Evolutionary conservation across 2,329 filamentous ascomycete genomes (phyloP).

Genomic region (Talaromyces albobiverticillius): DNA sequence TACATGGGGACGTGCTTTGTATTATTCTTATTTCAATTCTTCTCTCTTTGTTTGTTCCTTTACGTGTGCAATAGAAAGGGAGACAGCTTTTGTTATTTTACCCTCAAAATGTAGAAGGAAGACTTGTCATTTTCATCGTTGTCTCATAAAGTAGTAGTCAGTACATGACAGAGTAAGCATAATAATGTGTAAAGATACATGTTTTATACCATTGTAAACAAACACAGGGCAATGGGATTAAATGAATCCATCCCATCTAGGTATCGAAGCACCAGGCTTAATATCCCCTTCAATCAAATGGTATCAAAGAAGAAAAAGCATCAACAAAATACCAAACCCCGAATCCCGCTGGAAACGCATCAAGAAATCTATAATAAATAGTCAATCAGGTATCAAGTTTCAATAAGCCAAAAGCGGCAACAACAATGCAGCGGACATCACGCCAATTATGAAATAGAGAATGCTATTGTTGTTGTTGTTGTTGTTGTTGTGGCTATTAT

Average conservation of each 20-base stretch:
- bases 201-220: not conserved
- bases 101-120: not conserved
- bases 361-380: not conserved
- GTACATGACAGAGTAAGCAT: not conserved
- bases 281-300: not conserved
- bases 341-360: not conserved
- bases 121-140: not conserved
- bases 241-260: not conserved
- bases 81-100: not conserved
- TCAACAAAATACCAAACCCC: not conserved
- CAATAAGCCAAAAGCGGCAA: conserved; percentile 55
- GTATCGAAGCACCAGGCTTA: not conserved
- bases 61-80: not conserved
- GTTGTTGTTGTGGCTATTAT: no score
- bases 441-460: conserved; percentile 41
- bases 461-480: conserved; percentile 23
- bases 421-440: conserved; percentile 52
- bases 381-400: not conserved
- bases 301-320: not conserved
- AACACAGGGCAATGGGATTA: not conserved
- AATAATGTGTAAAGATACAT: not conserved
- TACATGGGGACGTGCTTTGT: not conserved
- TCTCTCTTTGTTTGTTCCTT: not conserved
- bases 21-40: not conserved
- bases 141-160: not conserved